Evolutionary conservation across 352 stramenopile species (phyloP), one percentile per base, ranked within the genome.

Genomic region (Phytophthora colocasiae): DNA sequence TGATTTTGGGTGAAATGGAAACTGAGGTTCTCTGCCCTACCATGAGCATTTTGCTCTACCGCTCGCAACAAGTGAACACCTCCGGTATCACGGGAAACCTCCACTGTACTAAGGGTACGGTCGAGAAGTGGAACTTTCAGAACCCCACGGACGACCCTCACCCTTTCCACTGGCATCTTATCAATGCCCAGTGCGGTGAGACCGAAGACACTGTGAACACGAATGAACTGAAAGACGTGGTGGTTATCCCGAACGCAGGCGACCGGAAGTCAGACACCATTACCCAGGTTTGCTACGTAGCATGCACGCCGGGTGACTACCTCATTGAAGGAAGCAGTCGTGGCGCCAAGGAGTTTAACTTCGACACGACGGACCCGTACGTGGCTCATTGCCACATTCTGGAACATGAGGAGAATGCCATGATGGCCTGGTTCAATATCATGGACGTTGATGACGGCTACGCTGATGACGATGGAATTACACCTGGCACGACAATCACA

Each of bases 61-160:
- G 74, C 15, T 76, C 81, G 46, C 68, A 87, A 29, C 68, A 88
- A 39, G 71, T 89, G 43, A 89, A 89, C 69, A 70, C 75, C 24
- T 68, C 74, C 24, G 75, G 64, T n/a, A 77, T 79, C 56, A 80
- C 58, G 31, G 74, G 61, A 9, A 78, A 60, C 46, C 49, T 91
- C 43, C 61, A 75, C 38, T 93, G 84, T 66, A 90, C 82, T 29
- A 84, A 82, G 55, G 84, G 84, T 22, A 91, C 85, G 58, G 84
- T 93, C 6, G 84, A 93, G 71, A 88, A 88, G 51, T 93, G 84
- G 84, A 77, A 87, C 58, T 93, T 93, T 70, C 78, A 89, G 64
- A 93, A 93, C 71, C 84, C 84, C 5, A 91, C 84, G 6, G 84
- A 91, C 36, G 84, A 93, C 59, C 77, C 82, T 31, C 84, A 93